Base-by-base conservation (phyloP, 805 yeast genomes). In the Hanseniaspora guilliermondii region DNA sequence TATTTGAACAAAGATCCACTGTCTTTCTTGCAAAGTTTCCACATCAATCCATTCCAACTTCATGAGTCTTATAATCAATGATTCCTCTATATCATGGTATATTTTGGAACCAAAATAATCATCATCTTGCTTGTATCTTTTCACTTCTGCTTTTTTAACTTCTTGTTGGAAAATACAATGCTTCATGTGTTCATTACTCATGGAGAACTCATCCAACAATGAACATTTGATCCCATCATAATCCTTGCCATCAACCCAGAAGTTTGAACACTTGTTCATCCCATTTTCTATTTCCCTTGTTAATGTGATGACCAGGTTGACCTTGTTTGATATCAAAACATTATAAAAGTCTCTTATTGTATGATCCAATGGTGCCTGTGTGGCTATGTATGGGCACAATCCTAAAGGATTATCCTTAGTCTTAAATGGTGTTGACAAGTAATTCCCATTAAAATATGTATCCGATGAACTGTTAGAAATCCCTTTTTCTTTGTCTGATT, bases 361-460 rank as follows among this genome's bases (percentile, higher is more conserved):
- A 38, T 75, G 75, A 2, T 64, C 65, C 56, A 85, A 67, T 2
- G 98, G 98, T 2, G 96, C 98, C 66, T 91, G 96, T 0, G 94
- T 77, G 0, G 95, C 96, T 61, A 89, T 85, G 63, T 83, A 85
- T 40, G 76, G 74, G 39, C 38, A 38, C 16, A 38, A 1, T 4
- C 40, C 52, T 19, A 12, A 8, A 4, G 68, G 56, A 5, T 61
- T 49, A 27, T 73, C 60, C 21, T 60, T 58, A 53, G 67, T 56
- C 1, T 56, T 55, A 17, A 35, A 21, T 19, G 47, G 53, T 3
- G 36, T 30, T 9, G 64, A 60, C 47, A 86, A 67, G 68, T 86
- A 84, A 24, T 89, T 86, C 0, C 97, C 98, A 68, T 89, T 89
- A 61, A 89, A 87, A 65, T 89, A 89, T 64, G 82, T 86, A 53